These are phyloP conservation scores for Gyromitra esculenta DNA, from an alignment of 2,329 filamentous ascomycete genomes.

Conservation along the genomic window DNA sequence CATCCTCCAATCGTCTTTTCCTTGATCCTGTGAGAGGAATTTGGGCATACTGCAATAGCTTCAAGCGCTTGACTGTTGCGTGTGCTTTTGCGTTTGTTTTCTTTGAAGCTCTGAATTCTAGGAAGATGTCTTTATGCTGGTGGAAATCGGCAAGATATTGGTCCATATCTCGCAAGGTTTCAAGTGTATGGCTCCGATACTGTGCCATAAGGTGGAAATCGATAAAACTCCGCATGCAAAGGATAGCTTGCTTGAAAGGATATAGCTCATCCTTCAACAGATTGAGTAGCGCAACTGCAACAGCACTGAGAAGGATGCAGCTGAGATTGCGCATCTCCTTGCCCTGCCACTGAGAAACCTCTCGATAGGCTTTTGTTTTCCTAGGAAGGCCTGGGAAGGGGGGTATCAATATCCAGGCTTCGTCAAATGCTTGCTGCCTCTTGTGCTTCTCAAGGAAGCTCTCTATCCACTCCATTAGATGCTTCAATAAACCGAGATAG, in stretches of 20 bases:
- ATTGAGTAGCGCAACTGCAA: not conserved
- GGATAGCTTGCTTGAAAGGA: conserved; percentile 10
- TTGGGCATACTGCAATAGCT: too few species aligned
- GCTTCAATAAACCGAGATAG: too few species aligned
- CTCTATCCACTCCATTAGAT: not conserved
- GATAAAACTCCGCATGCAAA: not conserved
- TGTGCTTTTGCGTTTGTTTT: not conserved
- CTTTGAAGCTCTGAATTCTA: conserved; percentile 15
- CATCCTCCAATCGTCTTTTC: not conserved
- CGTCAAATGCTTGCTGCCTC: not conserved
- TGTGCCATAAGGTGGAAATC: conserved; percentile 17
- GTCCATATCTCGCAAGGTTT: conserved; percentile 27
- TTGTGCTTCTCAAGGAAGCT: conserved; percentile 21
- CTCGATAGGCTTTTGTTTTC: conserved; percentile 13
- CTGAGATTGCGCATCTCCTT: conserved; percentile 13
- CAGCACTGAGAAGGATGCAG: not conserved
- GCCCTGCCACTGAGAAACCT: not conserved
- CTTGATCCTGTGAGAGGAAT: not conserved
- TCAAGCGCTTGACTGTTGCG: too few species aligned
- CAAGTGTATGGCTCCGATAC: conserved; percentile 22
- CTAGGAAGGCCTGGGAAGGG: not conserved
- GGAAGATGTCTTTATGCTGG: conserved; percentile 26
- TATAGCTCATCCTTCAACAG: not conserved
- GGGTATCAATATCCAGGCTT: conserved; percentile 17
- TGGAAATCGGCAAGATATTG: conserved; percentile 25